These are phyloP conservation scores for Eremochloa ophiuroides DNA, from an alignment of 176 grass and related monocot species.

Conservation along the genomic window DNA sequence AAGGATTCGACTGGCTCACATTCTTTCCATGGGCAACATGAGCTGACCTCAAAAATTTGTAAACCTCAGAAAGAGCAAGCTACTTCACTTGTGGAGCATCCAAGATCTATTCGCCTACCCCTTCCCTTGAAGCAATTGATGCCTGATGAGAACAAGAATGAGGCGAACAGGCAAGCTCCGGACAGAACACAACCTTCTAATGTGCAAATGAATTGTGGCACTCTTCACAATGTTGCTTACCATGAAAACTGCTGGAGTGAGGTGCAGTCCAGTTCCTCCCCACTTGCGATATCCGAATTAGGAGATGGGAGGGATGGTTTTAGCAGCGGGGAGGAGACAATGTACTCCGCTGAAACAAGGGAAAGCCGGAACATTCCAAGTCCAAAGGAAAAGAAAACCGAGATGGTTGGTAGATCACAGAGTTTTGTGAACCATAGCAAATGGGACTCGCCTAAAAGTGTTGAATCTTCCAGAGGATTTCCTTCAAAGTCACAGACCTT, in stretches of 20 bases:
- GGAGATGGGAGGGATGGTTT: conserved; percentile 55
- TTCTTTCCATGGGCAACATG: conserved; percentile 34
- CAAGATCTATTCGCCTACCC: conserved; percentile 75
- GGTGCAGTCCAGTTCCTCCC: conserved; percentile 80
- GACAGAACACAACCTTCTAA: conserved; percentile 32
- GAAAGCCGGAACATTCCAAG: conserved; percentile 94
- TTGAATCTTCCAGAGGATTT: conserved; percentile 39
- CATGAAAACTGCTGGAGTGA: conserved; percentile 78
- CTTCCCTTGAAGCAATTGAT: conserved; percentile 88
- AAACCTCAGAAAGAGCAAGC: conserved; percentile 45
- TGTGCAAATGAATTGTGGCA: conserved; percentile 32
- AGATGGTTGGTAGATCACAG: conserved; percentile 65
- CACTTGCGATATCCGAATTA: conserved; percentile 46
- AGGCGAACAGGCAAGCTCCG: conserved; percentile 5
- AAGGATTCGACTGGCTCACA: conserved; percentile 33
- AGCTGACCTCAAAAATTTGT: conserved; percentile 38
- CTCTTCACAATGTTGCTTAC: conserved; percentile 49
- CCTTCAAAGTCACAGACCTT: conserved; percentile 55
- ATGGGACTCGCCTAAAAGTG: conserved; percentile 70
- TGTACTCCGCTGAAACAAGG: conserved; percentile 97
- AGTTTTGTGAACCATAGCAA: conserved; percentile 76
- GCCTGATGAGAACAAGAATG: conserved; percentile 54
- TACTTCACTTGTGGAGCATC: conserved; percentile 48
- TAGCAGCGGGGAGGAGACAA: conserved; percentile 86
- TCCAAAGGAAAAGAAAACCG: conserved; percentile 54